Evolutionary conservation across 139 green algal genomes (phyloP).

Genomic region (Auxenochlorella pyrenoidosa): DNA sequence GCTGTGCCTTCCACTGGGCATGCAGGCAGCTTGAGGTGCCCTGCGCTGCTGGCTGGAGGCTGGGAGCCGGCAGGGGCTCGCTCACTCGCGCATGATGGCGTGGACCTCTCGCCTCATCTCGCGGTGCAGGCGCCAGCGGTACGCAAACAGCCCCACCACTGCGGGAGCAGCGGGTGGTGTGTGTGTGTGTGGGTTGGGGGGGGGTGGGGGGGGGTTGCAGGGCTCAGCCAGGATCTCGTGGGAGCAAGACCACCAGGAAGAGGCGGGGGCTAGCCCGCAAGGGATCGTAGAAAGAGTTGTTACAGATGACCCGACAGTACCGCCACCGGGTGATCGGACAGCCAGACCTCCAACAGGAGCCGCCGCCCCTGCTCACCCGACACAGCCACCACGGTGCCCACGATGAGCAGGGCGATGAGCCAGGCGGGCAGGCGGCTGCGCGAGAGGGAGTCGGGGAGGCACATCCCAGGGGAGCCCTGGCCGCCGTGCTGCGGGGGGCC

Average conservation of each 20-base stretch:
- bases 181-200: neutral
- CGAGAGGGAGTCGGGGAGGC: slow-evolving; percentile 36
- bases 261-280: no score
- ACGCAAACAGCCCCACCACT: slow-evolving; percentile 36
- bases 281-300: no score
- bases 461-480: slow-evolving; percentile 42
- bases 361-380: neutral
- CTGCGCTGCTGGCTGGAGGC: no score
- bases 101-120: slow-evolving; percentile 49
- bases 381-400: slow-evolving; percentile 14
- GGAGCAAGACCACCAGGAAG: no score
- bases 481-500: slow-evolving; percentile 47
- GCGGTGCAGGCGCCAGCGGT: slow-evolving; percentile 34
- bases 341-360: no score
- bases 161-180: neutral
- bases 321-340: no score
- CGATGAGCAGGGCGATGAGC: slow-evolving; percentile 7
- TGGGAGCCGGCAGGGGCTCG: no score
- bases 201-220: no score
- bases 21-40: no score
- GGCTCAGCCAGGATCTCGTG: no score
- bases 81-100: slow-evolving; percentile 40
- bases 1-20: no score
- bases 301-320: no score
- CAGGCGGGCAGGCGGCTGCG: slow-evolving; percentile 21